Conservation (phyloP, 441 rosid genomes). For the Hura crepitans region DNA sequence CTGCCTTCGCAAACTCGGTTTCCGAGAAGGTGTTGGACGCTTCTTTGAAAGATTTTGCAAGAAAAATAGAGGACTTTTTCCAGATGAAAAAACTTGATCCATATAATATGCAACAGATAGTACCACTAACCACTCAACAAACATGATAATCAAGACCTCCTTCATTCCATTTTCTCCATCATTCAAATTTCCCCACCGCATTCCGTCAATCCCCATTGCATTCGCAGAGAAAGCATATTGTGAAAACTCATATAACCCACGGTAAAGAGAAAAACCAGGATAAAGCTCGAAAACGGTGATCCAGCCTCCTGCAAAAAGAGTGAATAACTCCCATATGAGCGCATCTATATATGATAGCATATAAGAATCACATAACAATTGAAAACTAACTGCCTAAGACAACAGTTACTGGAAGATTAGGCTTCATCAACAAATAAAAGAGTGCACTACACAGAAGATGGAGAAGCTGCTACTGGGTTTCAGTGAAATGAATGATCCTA, state of each 20-base stretch:
- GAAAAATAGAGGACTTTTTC: conserved; percentile 61
- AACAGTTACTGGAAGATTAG: not conserved
- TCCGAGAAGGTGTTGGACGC: conserved; percentile 36
- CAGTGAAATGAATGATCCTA: not conserved
- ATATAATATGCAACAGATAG: conserved; percentile 61
- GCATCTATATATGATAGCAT: not conserved
- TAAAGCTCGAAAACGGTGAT: conserved; percentile 68
- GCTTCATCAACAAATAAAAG: not conserved
- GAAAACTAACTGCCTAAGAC: not conserved
- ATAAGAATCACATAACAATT: not conserved
- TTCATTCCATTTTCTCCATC: conserved; percentile 64
- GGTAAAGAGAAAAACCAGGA: conserved; percentile 85
- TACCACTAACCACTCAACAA: conserved; percentile 68
- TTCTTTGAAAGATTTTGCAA: conserved; percentile 41
- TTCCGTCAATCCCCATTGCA: conserved; percentile 61
- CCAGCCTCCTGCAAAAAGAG: conserved; percentile 58
- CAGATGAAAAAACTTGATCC: conserved; percentile 61
- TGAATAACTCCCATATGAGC: conserved; percentile 10
- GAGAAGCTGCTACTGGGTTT: not conserved
- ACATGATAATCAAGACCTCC: conserved; percentile 62
- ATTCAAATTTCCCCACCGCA: conserved; percentile 67
- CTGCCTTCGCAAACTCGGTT: conserved; percentile 50
- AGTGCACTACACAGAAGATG: not conserved
- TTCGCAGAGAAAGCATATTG: conserved; percentile 54
- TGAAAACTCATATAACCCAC: conserved; percentile 86